These are phyloP conservation scores for Candida mesenterica DNA, from an alignment of 1,139 yeast genomes.

Conservation along the genomic window DNA sequence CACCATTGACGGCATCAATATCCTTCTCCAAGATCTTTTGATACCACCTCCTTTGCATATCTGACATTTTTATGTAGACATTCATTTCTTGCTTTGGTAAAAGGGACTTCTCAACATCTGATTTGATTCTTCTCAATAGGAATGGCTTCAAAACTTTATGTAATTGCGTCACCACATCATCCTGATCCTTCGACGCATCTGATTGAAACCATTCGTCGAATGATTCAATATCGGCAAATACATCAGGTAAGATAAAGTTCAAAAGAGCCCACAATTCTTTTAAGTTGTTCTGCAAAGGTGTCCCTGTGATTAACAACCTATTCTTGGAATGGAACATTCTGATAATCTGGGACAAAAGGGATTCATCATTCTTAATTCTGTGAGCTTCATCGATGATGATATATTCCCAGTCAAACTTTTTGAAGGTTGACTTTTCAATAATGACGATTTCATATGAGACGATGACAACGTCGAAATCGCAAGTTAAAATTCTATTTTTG, in stretches of 20 bases:
- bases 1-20: conserved; percentile 81
- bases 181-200: conserved; percentile 31
- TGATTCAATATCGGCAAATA: conserved; percentile 69
- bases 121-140: conserved; percentile 68
- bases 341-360: conserved; percentile 70
- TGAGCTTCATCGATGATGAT: conserved; percentile 81
- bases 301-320: conserved; percentile 73
- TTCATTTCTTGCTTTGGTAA: conserved; percentile 74
- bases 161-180: conserved; percentile 73
- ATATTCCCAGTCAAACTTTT: conserved; percentile 70
- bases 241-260: conserved; percentile 73
- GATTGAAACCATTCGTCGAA: conserved; percentile 71
- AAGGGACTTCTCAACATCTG: conserved; percentile 76
- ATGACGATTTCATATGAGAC: conserved; percentile 78
- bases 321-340: conserved; percentile 69
- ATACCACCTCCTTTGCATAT: conserved; percentile 77
- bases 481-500: conserved; percentile 48
- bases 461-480: conserved; percentile 71
- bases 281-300: conserved; percentile 75
- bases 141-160: conserved; percentile 86
- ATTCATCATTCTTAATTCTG: conserved; percentile 76
- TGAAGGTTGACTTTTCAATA: conserved; percentile 63
- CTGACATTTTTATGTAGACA: conserved; percentile 70
- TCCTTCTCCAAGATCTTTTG: conserved; percentile 74
- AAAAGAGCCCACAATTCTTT: conserved; percentile 81